Evolutionary conservation across 768 basidiomycete species (phyloP), one percentile per base, ranked within the genome.

Genomic region (Steccherinum ochraceum): DNA sequence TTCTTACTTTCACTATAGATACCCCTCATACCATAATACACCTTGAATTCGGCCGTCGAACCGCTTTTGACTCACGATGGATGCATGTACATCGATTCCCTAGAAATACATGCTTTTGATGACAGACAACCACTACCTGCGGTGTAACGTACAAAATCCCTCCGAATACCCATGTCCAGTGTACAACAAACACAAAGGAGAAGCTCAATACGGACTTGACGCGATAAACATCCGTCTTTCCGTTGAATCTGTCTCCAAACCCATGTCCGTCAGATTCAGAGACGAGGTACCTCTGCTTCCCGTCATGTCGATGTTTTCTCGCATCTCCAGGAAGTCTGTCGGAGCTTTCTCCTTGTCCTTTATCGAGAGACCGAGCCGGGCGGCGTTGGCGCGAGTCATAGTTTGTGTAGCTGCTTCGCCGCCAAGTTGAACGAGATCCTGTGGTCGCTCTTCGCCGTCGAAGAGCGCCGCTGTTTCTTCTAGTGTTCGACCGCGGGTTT

Each of bases 391-490:
- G 5, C 24, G 24, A 3, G 11, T 24, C 47, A 67, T 60, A n/a
- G 61, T 58, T 52, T 65, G 58, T 4, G 70, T 69, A 23, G 79
- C 76, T 0, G 76, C 76, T 52, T 78, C 75, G 18, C 75, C 75
- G 40, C 72, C 78, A 63, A 72, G 71, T 26, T 70, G 66, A 16
- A 68, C 61, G 43, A 83, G 68, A 46, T 75, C 72, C 26, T 68
- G 57, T 7, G 57, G 52, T 30, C 52, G 69, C 23, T 75, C 67
- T 45, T 80, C 77, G 13, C 85, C 82, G 52, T 88, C 86, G 49
- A 88, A 89, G 7, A 88, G 65, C 4, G 77, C 78, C 0, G 85
- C 79, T 0, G 86, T 88, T 62, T 89, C 86, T 63, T 89, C 86
- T 25, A 86, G 70, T 2, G 85, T 86, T 39, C 78, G 74, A 13